phyloP scores from a whole-genome alignment of 1,284 basidiomycete genomes.

The Marasmius tenuissimus region DNA sequence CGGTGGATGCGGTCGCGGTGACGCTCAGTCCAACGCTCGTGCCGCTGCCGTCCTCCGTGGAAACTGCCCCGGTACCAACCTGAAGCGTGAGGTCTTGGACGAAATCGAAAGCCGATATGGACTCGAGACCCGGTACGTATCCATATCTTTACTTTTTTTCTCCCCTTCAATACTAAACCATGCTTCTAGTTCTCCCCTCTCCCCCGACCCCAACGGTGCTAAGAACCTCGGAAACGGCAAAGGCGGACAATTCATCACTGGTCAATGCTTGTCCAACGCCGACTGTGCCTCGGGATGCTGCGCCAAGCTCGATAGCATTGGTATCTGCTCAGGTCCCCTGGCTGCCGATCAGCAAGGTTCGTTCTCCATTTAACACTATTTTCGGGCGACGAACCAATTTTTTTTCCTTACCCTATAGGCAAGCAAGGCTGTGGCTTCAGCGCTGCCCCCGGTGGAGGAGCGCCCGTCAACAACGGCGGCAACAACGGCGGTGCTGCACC shows the following conservation, averaged over 20 bases:
- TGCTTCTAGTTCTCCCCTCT: not conserved
- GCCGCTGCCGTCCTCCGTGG: not conserved
- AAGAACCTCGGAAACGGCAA: not conserved
- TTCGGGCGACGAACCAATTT: not conserved
- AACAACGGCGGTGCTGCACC: not conserved
- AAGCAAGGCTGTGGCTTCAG: not conserved
- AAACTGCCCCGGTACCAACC: not conserved
- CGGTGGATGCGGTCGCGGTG: not conserved
- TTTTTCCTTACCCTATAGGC: not conserved
- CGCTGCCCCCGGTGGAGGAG: not conserved
- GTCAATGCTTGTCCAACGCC: slow-evolving; percentile 2
- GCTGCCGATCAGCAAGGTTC: not conserved
- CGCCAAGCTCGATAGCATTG: not conserved
- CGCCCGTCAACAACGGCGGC: not conserved
- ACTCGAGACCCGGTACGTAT: not conserved
- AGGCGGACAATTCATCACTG: slow-evolving; percentile 2
- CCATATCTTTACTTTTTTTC: not conserved
- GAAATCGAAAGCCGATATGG: not conserved
- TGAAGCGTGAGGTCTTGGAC: not conserved
- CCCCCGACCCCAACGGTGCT: not conserved
- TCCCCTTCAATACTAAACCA: too few relatives aligned
- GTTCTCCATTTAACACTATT: not conserved
- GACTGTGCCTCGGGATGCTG: slow-evolving; percentile 2
- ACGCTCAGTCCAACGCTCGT: not conserved
- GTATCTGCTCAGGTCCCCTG: slow-evolving; percentile 1